Evolutionary conservation across 1,284 basidiomycete genomes (phyloP).

Genomic region (Irpex rosettiformis): DNA sequence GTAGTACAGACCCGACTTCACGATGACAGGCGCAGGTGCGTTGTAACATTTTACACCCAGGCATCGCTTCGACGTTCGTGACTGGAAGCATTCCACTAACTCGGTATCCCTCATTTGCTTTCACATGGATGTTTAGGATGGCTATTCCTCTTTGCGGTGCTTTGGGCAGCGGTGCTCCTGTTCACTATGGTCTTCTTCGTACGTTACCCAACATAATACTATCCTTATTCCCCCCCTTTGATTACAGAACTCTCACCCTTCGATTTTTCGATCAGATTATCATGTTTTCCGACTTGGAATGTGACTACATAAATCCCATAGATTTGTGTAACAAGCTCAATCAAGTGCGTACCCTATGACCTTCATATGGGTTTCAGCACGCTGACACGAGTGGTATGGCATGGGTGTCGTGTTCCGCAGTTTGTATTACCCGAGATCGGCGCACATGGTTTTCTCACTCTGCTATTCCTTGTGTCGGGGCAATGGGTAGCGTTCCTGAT

Average conservation of each 20-base stretch:
- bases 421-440: slow-evolving; percentile 97
- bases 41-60: too few species aligned
- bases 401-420: too few species aligned
- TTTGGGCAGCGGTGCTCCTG: slow-evolving; percentile 87
- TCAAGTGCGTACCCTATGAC: slow-evolving; percentile 65
- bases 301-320: slow-evolving; percentile 99
- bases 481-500: slow-evolving; percentile 96
- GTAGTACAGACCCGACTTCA: background rate
- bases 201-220: slow-evolving; percentile 39
- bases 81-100: background rate
- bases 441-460: slow-evolving; percentile 88
- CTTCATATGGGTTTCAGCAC: background rate
- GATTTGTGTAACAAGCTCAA: slow-evolving; percentile 99
- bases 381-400: too few species aligned
- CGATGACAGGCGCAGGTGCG: slow-evolving; percentile 15
- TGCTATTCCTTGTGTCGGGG: slow-evolving; percentile 88
- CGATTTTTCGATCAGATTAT: too few species aligned
- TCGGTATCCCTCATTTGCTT: background rate
- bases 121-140: slow-evolving; percentile 55
- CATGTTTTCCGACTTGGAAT: slow-evolving; percentile 99
- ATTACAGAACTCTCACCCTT: too few species aligned
- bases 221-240: too few species aligned
- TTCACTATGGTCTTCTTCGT: slow-evolving; percentile 99
- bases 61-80: too few species aligned
- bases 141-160: slow-evolving; percentile 92